A percentile compares a stretch with the other conserved stretches of the same genome.
Conservation (phyloP, 2,329 filamentous ascomycete genomes). For the Aureobasidium sp. region DNA sequence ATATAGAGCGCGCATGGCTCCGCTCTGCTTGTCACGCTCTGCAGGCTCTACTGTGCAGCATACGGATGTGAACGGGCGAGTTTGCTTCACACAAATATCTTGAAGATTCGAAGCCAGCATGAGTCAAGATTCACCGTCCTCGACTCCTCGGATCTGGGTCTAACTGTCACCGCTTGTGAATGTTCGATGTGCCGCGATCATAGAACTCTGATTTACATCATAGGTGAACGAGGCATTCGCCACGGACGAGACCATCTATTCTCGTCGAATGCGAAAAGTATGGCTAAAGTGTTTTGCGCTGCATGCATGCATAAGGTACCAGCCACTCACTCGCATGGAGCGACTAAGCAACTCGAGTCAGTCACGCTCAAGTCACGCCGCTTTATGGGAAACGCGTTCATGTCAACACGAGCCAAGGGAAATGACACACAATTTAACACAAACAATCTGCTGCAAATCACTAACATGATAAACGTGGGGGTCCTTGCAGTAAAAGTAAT, state of each 20-base stretch:
- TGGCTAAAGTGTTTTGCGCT: not conserved
- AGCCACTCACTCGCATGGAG: not conserved
- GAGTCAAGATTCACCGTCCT: not conserved
- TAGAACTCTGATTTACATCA: not conserved
- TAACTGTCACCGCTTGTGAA: not conserved
- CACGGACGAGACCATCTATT: not conserved
- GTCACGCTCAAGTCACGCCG: not conserved
- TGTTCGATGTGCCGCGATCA: not conserved
- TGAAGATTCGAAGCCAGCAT: not conserved
- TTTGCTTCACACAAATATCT: not conserved
- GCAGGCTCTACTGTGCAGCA: not conserved
- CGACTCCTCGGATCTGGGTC: not conserved
- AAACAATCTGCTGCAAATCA: not conserved
- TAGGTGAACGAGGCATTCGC: not conserved
- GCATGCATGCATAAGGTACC: not conserved
- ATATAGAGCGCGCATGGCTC: not conserved
- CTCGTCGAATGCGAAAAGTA: not conserved
- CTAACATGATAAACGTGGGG: not conserved
- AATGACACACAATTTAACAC: not conserved
- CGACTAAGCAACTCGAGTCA: not conserved
- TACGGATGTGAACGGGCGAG: conserved; percentile 3
- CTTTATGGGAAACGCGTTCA: not conserved
- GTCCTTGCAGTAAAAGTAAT: too few species aligned
- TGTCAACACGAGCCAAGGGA: not conserved
- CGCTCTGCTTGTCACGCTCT: not conserved